Conservation (phyloP, 1,284 basidiomycete species). For the Fistulina hepatica region DNA sequence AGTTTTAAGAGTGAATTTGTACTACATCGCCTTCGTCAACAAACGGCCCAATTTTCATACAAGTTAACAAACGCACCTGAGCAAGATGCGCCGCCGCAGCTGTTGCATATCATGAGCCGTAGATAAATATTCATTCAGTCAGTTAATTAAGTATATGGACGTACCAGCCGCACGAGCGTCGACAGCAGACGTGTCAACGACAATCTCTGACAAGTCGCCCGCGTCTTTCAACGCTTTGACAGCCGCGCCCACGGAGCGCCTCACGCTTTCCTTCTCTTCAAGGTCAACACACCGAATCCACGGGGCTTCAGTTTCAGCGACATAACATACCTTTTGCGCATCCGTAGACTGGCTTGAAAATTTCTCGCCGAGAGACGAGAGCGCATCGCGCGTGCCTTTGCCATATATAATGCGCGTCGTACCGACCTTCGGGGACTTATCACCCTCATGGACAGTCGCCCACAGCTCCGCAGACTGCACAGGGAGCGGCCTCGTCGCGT, state of each 20-base stretch:
- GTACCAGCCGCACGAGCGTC: conserved; percentile 69
- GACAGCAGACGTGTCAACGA: conserved; percentile 47
- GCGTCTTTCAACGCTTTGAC: conserved; percentile 54
- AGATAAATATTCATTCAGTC: background rate
- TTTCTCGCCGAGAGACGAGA: conserved; percentile 51
- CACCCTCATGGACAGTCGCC: conserved; percentile 25
- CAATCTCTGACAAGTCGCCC: conserved; percentile 44
- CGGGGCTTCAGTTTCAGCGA: no score
- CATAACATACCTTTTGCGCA: background rate
- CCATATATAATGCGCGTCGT: conserved; percentile 58
- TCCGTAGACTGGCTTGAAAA: conserved; percentile 42
- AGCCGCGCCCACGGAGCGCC: conserved; percentile 56
- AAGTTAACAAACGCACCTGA: conserved; percentile 12
- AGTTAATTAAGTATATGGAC: conserved; percentile 11
- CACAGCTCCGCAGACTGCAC: conserved; percentile 27
- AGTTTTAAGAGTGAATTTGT: conserved; percentile 71
- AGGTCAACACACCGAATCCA: no score
- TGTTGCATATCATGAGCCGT: conserved; percentile 17
- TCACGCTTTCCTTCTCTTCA: conserved; percentile 52
- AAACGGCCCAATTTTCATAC: background rate
- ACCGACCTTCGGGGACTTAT: conserved; percentile 48
- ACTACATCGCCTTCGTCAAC: conserved; percentile 19
- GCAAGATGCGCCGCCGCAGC: conserved; percentile 72
- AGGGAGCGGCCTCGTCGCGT: conserved; percentile 11
- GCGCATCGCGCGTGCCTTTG: conserved; percentile 24